Evolutionary conservation across 2,329 filamentous ascomycete genomes (phyloP).

Genomic region (Capronia americana): DNA sequence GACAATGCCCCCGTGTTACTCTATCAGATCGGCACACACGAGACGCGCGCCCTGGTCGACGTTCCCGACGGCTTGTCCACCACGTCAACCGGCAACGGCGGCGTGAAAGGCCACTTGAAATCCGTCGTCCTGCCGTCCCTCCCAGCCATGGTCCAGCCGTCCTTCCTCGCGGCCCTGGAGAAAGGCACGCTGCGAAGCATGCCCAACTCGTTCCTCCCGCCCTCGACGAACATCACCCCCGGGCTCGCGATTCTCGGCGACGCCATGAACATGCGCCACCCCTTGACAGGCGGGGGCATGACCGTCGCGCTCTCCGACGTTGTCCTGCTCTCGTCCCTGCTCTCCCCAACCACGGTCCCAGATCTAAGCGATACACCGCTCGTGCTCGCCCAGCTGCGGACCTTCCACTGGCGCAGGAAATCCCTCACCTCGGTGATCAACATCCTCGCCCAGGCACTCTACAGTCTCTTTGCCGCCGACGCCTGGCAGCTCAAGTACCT

Average conservation of each 20-base stretch:
- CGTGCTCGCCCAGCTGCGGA: conserved; percentile 71
- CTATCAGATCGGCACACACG: conserved; percentile 95
- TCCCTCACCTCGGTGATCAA: conserved; percentile 86
- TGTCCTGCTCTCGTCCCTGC: conserved; percentile 74
- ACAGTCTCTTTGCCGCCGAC: conserved; percentile 87
- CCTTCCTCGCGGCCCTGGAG: conserved; percentile 77
- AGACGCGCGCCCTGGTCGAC: conserved; percentile 89
- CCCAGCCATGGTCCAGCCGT: conserved; percentile 72
- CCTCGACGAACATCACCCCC: conserved; percentile 72
- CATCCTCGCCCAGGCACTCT: conserved; percentile 94
- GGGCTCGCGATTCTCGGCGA: conserved; percentile 87
- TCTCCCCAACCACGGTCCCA: conserved; percentile 72
- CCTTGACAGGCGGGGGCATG: conserved; percentile 96
- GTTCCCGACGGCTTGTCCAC: conserved; percentile 78
- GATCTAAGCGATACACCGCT: conserved; percentile 70
- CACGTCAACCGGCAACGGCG: conserved; percentile 75
- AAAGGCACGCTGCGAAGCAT: conserved; percentile 83
- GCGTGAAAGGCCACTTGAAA: conserved; percentile 81
- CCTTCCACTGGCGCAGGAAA: conserved; percentile 90
- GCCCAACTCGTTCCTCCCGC: conserved; percentile 94
- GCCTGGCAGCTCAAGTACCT: conserved; percentile 74
- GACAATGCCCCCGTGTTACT: conserved; percentile 80
- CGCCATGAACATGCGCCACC: conserved; percentile 99
- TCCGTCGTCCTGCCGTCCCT: conserved; percentile 81
- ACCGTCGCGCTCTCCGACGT: conserved; percentile 96